These are phyloP conservation scores for Hymenochaete sp. DNA, from an alignment of 1,284 basidiomycete genomes.

Conservation along the genomic window DNA sequence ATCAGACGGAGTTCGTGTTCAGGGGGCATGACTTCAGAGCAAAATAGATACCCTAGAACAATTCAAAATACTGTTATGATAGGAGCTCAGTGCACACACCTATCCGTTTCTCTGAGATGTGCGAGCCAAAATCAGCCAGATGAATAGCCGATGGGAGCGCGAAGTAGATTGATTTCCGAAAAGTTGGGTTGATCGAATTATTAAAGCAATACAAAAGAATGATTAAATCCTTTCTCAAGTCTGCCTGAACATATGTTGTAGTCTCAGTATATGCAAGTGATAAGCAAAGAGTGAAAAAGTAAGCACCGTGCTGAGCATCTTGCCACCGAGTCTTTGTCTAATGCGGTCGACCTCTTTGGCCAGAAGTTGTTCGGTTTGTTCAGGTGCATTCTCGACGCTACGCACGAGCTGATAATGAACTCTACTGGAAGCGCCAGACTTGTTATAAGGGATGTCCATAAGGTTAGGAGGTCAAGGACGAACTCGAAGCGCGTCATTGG, in stretches of 20 bases:
- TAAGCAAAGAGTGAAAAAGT: constrained; percentile 4
- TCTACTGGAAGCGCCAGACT: constrained; percentile 66
- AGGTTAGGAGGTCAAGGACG: not conserved
- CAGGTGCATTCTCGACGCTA: constrained; percentile 51
- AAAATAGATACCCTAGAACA: constrained; percentile 62
- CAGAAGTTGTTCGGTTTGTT: constrained; percentile 51
- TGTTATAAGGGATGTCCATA: constrained; percentile 67
- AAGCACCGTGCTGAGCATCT: constrained; percentile 44
- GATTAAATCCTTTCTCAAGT: constrained; percentile 33
- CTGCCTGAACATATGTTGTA: constrained; percentile 22
- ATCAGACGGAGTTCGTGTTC: constrained; percentile 67
- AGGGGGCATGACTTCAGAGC: constrained; percentile 56
- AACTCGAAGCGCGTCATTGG: constrained; percentile 8
- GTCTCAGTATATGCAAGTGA: constrained; percentile 5
- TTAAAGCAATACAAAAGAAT: constrained; percentile 61
- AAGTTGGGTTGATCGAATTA: constrained; percentile 35
- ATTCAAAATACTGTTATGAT: constrained; percentile 8
- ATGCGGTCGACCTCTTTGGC: constrained; percentile 49
- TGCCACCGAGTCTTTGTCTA: constrained; percentile 39
- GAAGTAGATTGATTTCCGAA: constrained; percentile 44
- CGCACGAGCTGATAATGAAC: constrained; percentile 64
- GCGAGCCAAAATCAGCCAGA: constrained; percentile 56
- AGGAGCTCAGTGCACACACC: constrained; percentile 33
- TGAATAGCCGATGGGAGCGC: constrained; percentile 64
- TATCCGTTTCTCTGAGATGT: constrained; percentile 56